Evolutionary conservation across 1,284 basidiomycete species (phyloP), one percentile per base, ranked within the genome.

Genomic region (Melanopsichium pennsylvanicum): DNA sequence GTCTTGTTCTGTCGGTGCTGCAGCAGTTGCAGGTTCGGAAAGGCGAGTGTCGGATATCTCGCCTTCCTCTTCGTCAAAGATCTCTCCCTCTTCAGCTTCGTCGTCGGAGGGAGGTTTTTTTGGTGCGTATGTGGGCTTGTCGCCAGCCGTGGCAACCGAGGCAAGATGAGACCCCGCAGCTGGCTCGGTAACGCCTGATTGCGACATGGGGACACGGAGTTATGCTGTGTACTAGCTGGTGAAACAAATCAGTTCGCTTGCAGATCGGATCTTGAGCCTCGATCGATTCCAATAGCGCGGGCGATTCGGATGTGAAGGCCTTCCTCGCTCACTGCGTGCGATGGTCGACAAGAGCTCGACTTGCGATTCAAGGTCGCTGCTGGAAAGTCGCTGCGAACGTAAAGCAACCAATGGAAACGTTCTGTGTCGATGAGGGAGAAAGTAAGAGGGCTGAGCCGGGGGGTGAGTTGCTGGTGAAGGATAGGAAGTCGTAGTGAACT

Each of bases 11-110:
- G 36, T 13, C 8, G 52, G 48, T 21, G 34, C 35, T 26, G 43
- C 36, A 6, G 33, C 11, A 21, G 16, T n/a, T 23, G 23, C 21
- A 11, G 49, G 25, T 21, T 40, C 44, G 10, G 40, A 21, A 7
- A 47, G 44, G 19, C 25, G 52, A 27, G n/a, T 46, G 15, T 69
- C 59, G 2, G 42, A 27, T 9, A 62, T 69, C 29, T 69, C 66
- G 27, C 66, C 66, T 45, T 69, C 66, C 31, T 69, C 66, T 38
- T 62, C 51, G n/a, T 67, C 63, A 25, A 60, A 21, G 19, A 69
- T 69, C 43, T 69, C 66, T 5, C 66, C 66, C 25, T 69, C 66
- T 19, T 69, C 66, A 5, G 66, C 66, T 40, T 69, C 66, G 23
- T 62, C 66, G n/a, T 61, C 64, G 19, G 31, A 29, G 25, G 38